Evolutionary conservation across 257 asterid genomes (phyloP).

Genomic region (Phtheirospermum japonicum): DNA sequence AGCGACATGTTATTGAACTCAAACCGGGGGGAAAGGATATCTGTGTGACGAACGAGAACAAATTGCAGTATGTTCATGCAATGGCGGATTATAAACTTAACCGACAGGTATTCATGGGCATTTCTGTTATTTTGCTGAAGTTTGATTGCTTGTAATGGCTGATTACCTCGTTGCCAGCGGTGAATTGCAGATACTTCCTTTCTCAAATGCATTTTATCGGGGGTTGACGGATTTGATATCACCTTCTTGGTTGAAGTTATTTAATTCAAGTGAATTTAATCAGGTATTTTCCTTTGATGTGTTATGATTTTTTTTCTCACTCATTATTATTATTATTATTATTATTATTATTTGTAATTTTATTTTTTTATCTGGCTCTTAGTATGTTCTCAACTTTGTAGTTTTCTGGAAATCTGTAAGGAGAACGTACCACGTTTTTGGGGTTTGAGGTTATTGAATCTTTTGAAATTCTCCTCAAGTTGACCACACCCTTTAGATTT

Average conservation of each 20-base stretch:
- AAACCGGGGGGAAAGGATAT: constrained; percentile 92
- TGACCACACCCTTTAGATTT: neutral
- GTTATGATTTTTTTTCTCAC: constrained; percentile 25
- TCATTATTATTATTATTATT: constrained; percentile 17
- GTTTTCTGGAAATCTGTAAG: constrained; percentile 15
- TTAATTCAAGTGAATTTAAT: constrained; percentile 91
- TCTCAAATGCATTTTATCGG: constrained; percentile 90
- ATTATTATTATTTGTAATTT: constrained; percentile 2
- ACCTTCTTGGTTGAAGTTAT: constrained; percentile 93
- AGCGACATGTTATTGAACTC: constrained; percentile 70
- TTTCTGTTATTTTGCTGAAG: constrained; percentile 22
- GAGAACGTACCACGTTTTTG: neutral
- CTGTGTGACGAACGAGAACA: constrained; percentile 81
- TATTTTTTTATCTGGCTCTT: neutral
- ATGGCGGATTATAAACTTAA: constrained; percentile 96
- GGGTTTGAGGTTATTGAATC: neutral
- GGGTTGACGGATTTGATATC: constrained; percentile 91
- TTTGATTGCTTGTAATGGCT: constrained; percentile 31
- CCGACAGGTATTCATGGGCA: constrained; percentile 63
- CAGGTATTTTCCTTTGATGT: constrained; percentile 55
- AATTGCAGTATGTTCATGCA: constrained; percentile 93
- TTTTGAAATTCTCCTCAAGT: constrained; percentile 5
- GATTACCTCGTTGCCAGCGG: constrained; percentile 29
- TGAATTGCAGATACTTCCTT: constrained; percentile 79
- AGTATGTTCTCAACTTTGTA: constrained; percentile 19